Percentiles rank a stretch among this genome's conserved stretches.
phyloP scores from a whole-genome alignment of 2,329 filamentous ascomycete genomes.

The Colletotrichum limetticola region DNA sequence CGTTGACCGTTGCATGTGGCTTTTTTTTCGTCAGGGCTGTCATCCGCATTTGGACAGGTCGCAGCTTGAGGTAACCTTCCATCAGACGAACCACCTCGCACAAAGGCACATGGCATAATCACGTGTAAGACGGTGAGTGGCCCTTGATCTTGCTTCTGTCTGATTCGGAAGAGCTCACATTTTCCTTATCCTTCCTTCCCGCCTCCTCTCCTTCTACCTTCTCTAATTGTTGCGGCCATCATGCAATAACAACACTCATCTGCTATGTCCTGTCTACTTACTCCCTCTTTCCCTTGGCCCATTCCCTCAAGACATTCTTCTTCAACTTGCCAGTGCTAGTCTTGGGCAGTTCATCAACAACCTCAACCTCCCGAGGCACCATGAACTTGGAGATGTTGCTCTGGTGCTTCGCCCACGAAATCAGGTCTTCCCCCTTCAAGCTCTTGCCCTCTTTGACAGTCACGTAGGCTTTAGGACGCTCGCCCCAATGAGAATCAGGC shows the following conservation, averaged over 20 bases:
- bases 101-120: neutral
- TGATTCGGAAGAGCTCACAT: neutral
- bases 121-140: neutral
- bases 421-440: conserved; percentile 74
- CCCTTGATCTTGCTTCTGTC: neutral
- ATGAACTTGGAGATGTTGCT: conserved; percentile 91
- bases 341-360: conserved; percentile 91
- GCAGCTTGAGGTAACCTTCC: neutral
- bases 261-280: neutral
- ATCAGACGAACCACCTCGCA: neutral
- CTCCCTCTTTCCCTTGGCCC: conserved; percentile 67
- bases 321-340: conserved; percentile 96
- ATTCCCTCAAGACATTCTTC: conserved; percentile 92
- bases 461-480: conserved; percentile 93
- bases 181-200: neutral
- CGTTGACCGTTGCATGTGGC: neutral
- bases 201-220: neutral
- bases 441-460: conserved; percentile 78
- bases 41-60: neutral
- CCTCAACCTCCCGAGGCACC: conserved; percentile 78
- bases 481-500: conserved; percentile 88
- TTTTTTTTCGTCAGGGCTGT: neutral
- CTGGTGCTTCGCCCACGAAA: conserved; percentile 85
- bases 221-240: neutral
- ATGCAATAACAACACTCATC: neutral